Evolutionary conservation across 352 stramenopile species (phyloP).

Genomic region (Pythium dissotocum): DNA sequence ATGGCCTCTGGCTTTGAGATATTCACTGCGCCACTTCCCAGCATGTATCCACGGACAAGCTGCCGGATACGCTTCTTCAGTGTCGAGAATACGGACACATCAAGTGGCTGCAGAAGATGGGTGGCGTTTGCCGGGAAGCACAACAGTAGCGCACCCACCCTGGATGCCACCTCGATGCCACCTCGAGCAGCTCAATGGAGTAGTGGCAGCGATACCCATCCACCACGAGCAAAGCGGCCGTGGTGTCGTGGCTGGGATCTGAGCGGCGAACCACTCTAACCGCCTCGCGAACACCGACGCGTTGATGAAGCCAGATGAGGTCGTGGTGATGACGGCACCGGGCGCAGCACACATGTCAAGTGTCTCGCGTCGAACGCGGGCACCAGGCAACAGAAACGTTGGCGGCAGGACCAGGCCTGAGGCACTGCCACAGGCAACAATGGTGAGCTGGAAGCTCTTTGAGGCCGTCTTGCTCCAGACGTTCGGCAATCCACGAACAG

Average conservation of each 20-base stretch:
- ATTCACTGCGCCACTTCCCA: not conserved
- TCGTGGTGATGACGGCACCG: constrained; percentile 18
- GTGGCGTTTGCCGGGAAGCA: constrained; percentile 21
- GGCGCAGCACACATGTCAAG: not conserved
- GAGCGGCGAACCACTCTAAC: constrained; percentile 9
- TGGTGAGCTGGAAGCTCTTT: constrained; percentile 31
- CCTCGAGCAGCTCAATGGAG: constrained; percentile 4
- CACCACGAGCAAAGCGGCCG: constrained; percentile 14
- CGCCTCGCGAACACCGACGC: constrained; percentile 4
- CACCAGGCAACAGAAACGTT: constrained; percentile 24
- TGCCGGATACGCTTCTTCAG: constrained; percentile 21
- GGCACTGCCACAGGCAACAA: constrained; percentile 29
- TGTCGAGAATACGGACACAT: constrained; percentile 26
- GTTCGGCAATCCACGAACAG: constrained; percentile 27
- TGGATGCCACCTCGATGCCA: not conserved
- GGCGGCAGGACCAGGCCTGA: constrained; percentile 13
- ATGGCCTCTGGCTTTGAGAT: constrained; percentile 13
- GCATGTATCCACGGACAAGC: constrained; percentile 17
- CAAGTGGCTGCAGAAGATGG: constrained; percentile 25
- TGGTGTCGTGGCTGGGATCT: not conserved
- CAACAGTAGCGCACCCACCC: constrained; percentile 13
- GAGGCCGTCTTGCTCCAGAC: constrained; percentile 25
- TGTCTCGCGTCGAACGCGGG: not conserved
- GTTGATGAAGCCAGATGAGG: constrained; percentile 23
- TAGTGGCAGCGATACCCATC: constrained; percentile 27